These are phyloP conservation scores for Sutorius australiensis DNA, from an alignment of 768 basidiomycete species.

Conservation along the genomic window DNA sequence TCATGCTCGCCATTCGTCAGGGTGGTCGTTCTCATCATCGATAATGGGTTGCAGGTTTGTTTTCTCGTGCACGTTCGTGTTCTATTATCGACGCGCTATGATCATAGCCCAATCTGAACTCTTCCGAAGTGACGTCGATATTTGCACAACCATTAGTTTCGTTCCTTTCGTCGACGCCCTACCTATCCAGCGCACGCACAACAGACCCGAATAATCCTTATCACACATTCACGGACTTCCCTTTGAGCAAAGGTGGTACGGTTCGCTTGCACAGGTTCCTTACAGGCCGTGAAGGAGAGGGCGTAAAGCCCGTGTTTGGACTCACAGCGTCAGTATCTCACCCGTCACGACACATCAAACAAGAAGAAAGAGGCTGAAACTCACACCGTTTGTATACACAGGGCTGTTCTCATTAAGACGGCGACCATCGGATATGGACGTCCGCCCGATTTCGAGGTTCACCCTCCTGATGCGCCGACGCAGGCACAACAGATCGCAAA, in stretches of 20 bases:
- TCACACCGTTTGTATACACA: slow-evolving; percentile 15
- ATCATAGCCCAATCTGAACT: slow-evolving; percentile 71
- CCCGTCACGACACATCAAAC: background rate
- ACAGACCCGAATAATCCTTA: slow-evolving; percentile 50
- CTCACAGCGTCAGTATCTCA: slow-evolving; percentile 68
- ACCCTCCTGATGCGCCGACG: slow-evolving; percentile 42
- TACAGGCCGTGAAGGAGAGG: slow-evolving; percentile 80
- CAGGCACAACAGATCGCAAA: slow-evolving; percentile 40
- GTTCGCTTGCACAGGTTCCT: slow-evolving; percentile 72
- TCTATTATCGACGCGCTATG: background rate
- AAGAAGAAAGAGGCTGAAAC: background rate
- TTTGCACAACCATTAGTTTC: slow-evolving; percentile 83
- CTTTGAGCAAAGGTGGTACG: slow-evolving; percentile 37
- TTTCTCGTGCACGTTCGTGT: background rate
- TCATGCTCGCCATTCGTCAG: slow-evolving; percentile 35
- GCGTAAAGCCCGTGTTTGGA: slow-evolving; percentile 86
- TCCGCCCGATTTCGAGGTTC: slow-evolving; percentile 42
- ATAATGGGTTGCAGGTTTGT: slow-evolving; percentile 64
- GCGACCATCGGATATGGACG: slow-evolving; percentile 49
- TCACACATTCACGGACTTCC: slow-evolving; percentile 58
- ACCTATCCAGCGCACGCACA: slow-evolving; percentile 54
- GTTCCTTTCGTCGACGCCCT: slow-evolving; percentile 61
- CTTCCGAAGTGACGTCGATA: slow-evolving; percentile 70
- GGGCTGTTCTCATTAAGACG: slow-evolving; percentile 48
- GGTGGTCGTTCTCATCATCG: slow-evolving; percentile 81